These are phyloP conservation scores for Acacia acuminata DNA, from an alignment of 306 rosid species.

Conservation along the genomic window DNA sequence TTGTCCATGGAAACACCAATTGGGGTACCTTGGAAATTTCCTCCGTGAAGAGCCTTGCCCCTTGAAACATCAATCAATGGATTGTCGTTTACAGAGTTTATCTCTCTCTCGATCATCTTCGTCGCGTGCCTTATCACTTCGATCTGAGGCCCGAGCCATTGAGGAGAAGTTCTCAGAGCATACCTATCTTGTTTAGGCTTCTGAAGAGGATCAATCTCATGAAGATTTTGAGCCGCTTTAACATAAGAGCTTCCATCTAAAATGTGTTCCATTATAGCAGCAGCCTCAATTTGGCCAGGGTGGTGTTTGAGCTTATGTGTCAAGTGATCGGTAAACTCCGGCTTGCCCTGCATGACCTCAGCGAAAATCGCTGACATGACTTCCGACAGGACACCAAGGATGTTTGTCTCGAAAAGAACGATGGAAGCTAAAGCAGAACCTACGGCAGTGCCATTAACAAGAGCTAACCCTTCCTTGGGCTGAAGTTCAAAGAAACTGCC, in stretches of 20 bases:
- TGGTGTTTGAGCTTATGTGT: constrained; percentile 89
- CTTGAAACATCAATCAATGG: constrained; percentile 92
- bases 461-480: constrained; percentile 88
- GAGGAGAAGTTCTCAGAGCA: constrained; percentile 90
- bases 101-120: constrained; percentile 93
- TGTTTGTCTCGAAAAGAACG: constrained; percentile 80
- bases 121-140: constrained; percentile 80
- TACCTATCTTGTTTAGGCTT: constrained; percentile 92
- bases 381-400: constrained; percentile 60
- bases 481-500: constrained; percentile 82
- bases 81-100: constrained; percentile 88
- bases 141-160: constrained; percentile 92
- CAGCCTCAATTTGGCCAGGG: constrained; percentile 99
- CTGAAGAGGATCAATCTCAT: constrained; percentile 83
- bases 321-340: constrained; percentile 85
- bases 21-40: constrained; percentile 93
- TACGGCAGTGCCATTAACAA: constrained; percentile 92
- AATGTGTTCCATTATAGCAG: constrained; percentile 95
- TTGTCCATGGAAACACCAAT: constrained; percentile 98
- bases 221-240: constrained; percentile 66
- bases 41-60: constrained; percentile 88
- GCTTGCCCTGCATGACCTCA: constrained; percentile 91
- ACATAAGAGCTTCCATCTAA: constrained; percentile 78
- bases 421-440: constrained; percentile 89
- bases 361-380: constrained; percentile 77